These are phyloP conservation scores for Hemisphaericaspora xylanilytica DNA, from an alignment of 1,139 yeast species.

Conservation along the genomic window DNA sequence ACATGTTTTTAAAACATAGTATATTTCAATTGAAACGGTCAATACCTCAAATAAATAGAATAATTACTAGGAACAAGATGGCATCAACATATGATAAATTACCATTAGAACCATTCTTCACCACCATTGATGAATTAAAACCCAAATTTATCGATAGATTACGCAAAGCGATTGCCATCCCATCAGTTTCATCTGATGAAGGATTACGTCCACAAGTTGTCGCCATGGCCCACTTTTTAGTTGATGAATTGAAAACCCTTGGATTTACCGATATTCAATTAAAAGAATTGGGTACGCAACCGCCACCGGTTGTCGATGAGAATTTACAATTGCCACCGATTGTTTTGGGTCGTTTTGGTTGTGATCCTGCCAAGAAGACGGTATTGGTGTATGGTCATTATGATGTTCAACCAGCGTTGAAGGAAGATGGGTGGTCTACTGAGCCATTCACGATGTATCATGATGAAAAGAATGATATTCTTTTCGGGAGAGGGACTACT, in stretches of 20 bases:
- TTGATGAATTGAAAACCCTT: conserved; percentile 59
- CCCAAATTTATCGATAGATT: conserved; percentile 69
- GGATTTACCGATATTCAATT: conserved; percentile 83
- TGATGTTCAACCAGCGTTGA: conserved; percentile 94
- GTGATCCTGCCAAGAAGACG: conserved; percentile 76
- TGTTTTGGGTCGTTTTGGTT: conserved; percentile 82
- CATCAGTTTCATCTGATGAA: conserved; percentile 93
- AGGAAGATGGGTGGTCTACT: conserved; percentile 93
- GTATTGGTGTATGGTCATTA: conserved; percentile 94
- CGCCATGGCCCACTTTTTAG: conserved; percentile 80
- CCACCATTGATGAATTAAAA: conserved; percentile 66
- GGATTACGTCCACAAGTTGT: conserved; percentile 81
- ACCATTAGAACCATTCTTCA: conserved; percentile 48
- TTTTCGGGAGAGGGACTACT: conserved; percentile 92
- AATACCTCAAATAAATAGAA: background rate
- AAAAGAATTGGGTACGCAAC: conserved; percentile 83
- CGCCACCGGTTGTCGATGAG: conserved; percentile 71
- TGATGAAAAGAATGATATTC: conserved; percentile 56
- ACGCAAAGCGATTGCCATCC: conserved; percentile 81
- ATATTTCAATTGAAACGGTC: background rate
- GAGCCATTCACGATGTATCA: conserved; percentile 78
- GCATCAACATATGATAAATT: conserved; percentile 39
- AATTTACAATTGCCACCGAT: conserved; percentile 85
- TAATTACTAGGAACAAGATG: conserved; percentile 4
- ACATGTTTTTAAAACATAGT: background rate